Evolutionary conservation across 495 filamentous ascomycete genomes (phyloP), one percentile per base, ranked within the genome.

Genomic region (Penicillium salamii): DNA sequence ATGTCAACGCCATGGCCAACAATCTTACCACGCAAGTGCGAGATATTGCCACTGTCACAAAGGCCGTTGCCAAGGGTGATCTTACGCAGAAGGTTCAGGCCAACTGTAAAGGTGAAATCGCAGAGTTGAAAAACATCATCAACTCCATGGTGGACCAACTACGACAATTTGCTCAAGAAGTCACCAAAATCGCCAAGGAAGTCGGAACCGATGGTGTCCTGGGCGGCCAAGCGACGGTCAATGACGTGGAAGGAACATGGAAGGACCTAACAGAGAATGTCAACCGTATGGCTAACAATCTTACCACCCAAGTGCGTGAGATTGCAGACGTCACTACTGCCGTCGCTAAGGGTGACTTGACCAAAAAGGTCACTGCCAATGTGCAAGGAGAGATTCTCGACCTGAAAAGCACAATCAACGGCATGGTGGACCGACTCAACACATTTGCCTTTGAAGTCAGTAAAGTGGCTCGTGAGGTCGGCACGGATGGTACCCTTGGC

Each of bases 61-160:
- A 95, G 29, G 92, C 92, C 45, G 93, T 98, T 36, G 93, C 93
- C 50, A 90, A 89, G 74, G 91, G 91, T 74, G 90, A 98, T 69
- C 78, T 98, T 53, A 97, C 91, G 2, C 91, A 96, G 63, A 97
- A 97, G 71, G 93, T 98, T 13, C 88, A 91, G 71, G 93, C 93
- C 52, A 87, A 95, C 66, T 98, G 93, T 74, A 89, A 93, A 66
- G 93, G 93, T 40, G 93, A 98, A 72, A 96, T 98, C 36, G 79
- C 92, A 38, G 85, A 96, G 62, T 83, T 98, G 35, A 98, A 98
- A 69, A 87, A 88, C 42, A 98, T 95, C 34, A 97, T 98, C 73
- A 98, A 98, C 67, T 90, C 88, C 68, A 98, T 98, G 93, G 93
- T 98, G 53, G 93, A 97, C 64, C 93, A 96, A 66, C 78, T 98